Conservation (phyloP, 139 green algal species). For the Chlamydomonas applanata region DNA sequence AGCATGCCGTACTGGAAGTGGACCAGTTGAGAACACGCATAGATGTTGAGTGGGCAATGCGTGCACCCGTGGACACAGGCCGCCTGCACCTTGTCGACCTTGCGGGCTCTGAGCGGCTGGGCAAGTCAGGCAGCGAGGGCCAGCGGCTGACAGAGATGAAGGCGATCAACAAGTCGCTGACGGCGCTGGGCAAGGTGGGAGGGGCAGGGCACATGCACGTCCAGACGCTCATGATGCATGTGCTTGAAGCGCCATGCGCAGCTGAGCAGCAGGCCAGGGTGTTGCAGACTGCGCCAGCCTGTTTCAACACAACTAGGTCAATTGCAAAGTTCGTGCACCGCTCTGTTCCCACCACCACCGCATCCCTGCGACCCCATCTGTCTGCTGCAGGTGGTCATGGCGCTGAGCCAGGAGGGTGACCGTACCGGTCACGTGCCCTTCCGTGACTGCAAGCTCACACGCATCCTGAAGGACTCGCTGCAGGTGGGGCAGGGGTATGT, state of each 20-base stretch:
- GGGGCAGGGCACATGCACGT: no score
- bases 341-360: no score
- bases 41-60: no score
- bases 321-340: no score
- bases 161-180: slow-evolving; percentile 40
- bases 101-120: slow-evolving; percentile 46
- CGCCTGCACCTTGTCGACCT: slow-evolving; percentile 57
- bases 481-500: no score
- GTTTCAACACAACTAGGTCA: no score
- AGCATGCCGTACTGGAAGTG: no score
- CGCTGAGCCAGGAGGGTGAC: neutral
- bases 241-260: no score
- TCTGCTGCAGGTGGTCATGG: neutral
- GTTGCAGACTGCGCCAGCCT: no score
- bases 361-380: neutral
- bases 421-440: slow-evolving; percentile 47
- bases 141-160: slow-evolving; percentile 36
- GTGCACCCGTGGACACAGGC: slow-evolving; percentile 4
- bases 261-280: no score
- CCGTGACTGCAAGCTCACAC: slow-evolving; percentile 62
- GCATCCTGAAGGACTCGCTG: slow-evolving; percentile 49
- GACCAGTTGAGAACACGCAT: no score
- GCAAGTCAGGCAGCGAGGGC: slow-evolving; percentile 19
- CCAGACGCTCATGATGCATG: no score
- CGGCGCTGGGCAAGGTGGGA: slow-evolving; percentile 49